Percentiles rank a stretch among this genome's conserved stretches.
Evolutionary conservation across 108 stramenopile species (phyloP).

Genomic region (Aurantiochytrium sp.): DNA sequence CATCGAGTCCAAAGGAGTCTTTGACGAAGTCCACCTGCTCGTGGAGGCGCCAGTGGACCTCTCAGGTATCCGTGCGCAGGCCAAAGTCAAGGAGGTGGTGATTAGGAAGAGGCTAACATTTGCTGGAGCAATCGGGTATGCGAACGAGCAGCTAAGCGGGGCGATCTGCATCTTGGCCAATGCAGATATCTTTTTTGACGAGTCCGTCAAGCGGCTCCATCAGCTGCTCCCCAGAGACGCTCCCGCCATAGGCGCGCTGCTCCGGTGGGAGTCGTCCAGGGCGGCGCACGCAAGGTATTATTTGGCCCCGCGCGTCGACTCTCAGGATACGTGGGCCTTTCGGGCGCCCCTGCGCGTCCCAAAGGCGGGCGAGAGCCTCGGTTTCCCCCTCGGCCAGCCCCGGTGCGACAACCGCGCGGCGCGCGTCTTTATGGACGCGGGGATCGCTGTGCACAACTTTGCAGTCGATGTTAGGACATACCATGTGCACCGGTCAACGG

Average conservation of each 20-base stretch:
- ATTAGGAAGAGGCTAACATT: background rate
- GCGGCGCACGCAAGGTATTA: background rate
- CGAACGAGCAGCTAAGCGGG: background rate
- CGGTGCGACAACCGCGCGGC: constrained; percentile 39
- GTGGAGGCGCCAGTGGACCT: background rate
- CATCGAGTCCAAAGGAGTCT: background rate
- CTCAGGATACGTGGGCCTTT: constrained; percentile 44
- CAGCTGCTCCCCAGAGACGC: background rate
- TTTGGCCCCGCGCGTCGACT: constrained; percentile 29
- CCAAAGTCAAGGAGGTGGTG: background rate
- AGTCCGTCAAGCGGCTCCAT: background rate
- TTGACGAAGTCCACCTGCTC: background rate
- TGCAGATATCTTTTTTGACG: constrained; percentile 41
- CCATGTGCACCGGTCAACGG: background rate
- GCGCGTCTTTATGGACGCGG: background rate
- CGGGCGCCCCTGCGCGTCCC: constrained; percentile 18
- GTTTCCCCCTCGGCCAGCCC: constrained; percentile 30
- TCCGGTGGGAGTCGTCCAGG: constrained; percentile 1
- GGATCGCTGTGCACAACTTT: constrained; percentile 1
- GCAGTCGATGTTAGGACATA: background rate
- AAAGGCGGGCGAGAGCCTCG: background rate
- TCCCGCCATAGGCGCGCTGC: background rate
- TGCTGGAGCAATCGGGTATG: background rate
- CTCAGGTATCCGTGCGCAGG: background rate
- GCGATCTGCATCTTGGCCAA: background rate